Evolutionary conservation across 2,329 filamentous ascomycete genomes (phyloP).

Genomic region (Stemphylium lycopersici): DNA sequence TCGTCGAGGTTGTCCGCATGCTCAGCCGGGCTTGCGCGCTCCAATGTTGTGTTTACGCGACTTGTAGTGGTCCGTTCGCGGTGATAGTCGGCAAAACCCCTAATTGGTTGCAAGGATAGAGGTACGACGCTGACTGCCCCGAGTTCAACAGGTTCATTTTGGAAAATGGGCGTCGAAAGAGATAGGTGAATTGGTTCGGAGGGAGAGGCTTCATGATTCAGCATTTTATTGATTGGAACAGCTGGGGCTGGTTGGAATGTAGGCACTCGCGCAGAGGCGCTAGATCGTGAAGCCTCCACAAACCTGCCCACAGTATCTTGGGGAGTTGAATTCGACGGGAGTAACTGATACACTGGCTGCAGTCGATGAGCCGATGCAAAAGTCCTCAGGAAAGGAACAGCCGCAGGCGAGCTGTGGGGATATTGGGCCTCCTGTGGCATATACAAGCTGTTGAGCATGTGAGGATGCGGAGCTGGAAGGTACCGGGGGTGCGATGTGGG

Average conservation of each 20-base stretch:
- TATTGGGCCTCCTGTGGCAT: background rate
- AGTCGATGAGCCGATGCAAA: background rate
- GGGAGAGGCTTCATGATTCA: background rate
- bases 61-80: conserved; percentile 15
- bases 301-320: background rate
- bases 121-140: background rate
- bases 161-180: background rate
- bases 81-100: conserved; percentile 9
- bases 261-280: background rate
- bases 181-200: background rate
- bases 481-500: background rate
- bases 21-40: conserved; percentile 4
- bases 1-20: background rate
- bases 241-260: background rate
- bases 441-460: background rate
- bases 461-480: background rate
- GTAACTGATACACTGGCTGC: background rate
- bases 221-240: background rate
- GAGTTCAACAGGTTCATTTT: background rate
- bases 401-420: too few species aligned
- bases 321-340: background rate
- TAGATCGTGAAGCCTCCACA: background rate
- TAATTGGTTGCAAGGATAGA: conserved; percentile 8
- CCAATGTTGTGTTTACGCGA: conserved; percentile 9
- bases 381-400: background rate